phyloP scores from a whole-genome alignment of 148 eudicot species.

The Pouteria glomerata region DNA sequence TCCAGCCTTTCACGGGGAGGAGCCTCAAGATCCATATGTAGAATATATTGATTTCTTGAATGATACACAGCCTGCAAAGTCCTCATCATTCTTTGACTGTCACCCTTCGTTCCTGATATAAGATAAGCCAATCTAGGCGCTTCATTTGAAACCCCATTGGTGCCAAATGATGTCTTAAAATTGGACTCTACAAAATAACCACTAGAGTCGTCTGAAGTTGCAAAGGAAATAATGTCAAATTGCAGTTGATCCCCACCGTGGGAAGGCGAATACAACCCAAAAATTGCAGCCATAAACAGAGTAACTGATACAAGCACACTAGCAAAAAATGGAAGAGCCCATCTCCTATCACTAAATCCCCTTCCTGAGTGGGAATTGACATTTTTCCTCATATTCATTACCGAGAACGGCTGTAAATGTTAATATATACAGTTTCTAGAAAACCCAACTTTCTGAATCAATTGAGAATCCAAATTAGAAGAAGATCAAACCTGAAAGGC shows the following conservation, averaged over 20 bases:
- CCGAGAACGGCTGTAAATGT: neutral
- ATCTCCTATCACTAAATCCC: slow-evolving; percentile 52
- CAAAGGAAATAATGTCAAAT: slow-evolving; percentile 26
- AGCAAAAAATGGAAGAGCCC: slow-evolving; percentile 60
- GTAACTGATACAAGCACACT: slow-evolving; percentile 52
- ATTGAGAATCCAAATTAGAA: too few relatives aligned
- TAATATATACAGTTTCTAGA: neutral
- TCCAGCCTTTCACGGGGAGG: slow-evolving; percentile 70
- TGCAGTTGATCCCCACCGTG: slow-evolving; percentile 36
- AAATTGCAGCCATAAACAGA: slow-evolving; percentile 37
- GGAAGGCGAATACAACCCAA: slow-evolving; percentile 44
- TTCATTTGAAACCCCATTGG: slow-evolving; percentile 22
- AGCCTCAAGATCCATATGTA: slow-evolving; percentile 86
- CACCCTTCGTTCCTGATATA: slow-evolving; percentile 80
- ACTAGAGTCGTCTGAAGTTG: slow-evolving; percentile 27
- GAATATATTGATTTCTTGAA: slow-evolving; percentile 72
- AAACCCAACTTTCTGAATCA: neutral
- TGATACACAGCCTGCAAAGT: slow-evolving; percentile 78
- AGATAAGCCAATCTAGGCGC: slow-evolving; percentile 76
- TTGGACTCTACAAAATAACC: slow-evolving; percentile 59
- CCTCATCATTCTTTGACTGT: slow-evolving; percentile 74
- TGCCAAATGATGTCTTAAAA: slow-evolving; percentile 33
- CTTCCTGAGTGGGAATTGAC: slow-evolving; percentile 43
- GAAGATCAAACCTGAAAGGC: too few relatives aligned
- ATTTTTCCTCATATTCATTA: slow-evolving; percentile 63